Conservation (phyloP, 345 rosid genomes). For the Pelargonium nanum region DNA sequence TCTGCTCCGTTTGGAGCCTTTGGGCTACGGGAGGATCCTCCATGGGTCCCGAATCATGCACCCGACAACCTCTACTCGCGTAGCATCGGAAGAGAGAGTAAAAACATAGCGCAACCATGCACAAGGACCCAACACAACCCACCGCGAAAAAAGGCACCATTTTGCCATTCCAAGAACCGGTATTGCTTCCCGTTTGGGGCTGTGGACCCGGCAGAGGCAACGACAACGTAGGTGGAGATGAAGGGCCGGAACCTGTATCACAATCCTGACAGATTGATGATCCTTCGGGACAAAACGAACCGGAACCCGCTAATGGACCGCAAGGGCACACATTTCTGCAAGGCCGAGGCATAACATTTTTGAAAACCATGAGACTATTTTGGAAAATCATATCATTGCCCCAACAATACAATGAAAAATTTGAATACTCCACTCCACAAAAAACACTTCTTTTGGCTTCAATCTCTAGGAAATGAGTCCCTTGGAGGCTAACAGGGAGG, state of each 20-base stretch:
- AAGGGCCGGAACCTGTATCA: background rate
- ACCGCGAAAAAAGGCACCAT: conserved; percentile 41
- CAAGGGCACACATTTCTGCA: conserved; percentile 34
- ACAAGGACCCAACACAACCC: conserved; percentile 52
- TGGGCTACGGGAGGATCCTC: conserved; percentile 35
- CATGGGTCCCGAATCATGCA: conserved; percentile 67
- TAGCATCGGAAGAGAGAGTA: conserved; percentile 33
- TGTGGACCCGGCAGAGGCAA: background rate
- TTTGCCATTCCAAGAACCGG: conserved; percentile 27
- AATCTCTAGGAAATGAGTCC: conserved; percentile 21
- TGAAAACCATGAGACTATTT: conserved; percentile 28
- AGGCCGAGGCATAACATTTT: conserved; percentile 39
- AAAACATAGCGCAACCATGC: conserved; percentile 19
- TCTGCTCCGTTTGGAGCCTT: background rate
- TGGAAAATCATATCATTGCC: conserved; percentile 28
- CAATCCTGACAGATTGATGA: conserved; percentile 20
- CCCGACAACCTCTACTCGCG: conserved; percentile 37
- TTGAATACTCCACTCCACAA: conserved; percentile 32
- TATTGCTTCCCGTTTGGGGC: background rate
- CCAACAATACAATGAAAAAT: conserved; percentile 62
- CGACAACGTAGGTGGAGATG: conserved; percentile 1
- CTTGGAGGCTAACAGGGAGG: conserved; percentile 27
- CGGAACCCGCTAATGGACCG: conserved; percentile 16
- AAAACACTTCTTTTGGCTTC: conserved; percentile 48
- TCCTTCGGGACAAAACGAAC: conserved; percentile 20